phyloP scores from a whole-genome alignment of 805 yeast genomes.

The Pichia californica region DNA sequence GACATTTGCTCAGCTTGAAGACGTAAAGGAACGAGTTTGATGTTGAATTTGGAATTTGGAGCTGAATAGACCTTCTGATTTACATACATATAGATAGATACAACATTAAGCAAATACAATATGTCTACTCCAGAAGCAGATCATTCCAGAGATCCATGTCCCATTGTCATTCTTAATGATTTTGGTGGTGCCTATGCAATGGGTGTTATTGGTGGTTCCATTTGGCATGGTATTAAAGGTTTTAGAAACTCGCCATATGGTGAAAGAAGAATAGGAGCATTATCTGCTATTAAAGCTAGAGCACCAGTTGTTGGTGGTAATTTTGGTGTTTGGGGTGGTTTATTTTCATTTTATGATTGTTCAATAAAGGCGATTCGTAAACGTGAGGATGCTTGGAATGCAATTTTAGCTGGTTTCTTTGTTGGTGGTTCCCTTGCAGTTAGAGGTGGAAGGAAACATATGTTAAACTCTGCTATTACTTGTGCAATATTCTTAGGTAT shows the following conservation, averaged over 20 bases:
- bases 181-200: slow-evolving; percentile 99
- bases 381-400: slow-evolving; percentile 98
- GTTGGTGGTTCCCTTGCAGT: slow-evolving; percentile 97
- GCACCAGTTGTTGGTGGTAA: slow-evolving; percentile 99
- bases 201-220: slow-evolving; percentile 98
- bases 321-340: slow-evolving; percentile 99
- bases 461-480: slow-evolving; percentile 92
- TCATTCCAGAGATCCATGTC: slow-evolving; percentile 99
- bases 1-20: too few relatives aligned
- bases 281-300: slow-evolving; percentile 87
- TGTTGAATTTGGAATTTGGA: too few relatives aligned
- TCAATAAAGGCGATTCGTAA: slow-evolving; percentile 90
- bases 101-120: slow-evolving; percentile 5
- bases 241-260: slow-evolving; percentile 97
- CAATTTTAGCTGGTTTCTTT: slow-evolving; percentile 94
- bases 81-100: too few relatives aligned
- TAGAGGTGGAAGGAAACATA: slow-evolving; percentile 98
- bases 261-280: slow-evolving; percentile 85
- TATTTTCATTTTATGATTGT: slow-evolving; percentile 93
- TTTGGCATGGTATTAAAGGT: slow-evolving; percentile 99
- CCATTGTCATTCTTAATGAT: slow-evolving; percentile 90
- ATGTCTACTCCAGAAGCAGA: slow-evolving; percentile 73
- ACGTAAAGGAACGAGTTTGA: too few relatives aligned
- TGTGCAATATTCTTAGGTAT: slow-evolving; percentile 97
- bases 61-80: too few relatives aligned